Base-by-base conservation (phyloP, 352 stramenopile genomes). In the Phytopythium sindhum region DNA sequence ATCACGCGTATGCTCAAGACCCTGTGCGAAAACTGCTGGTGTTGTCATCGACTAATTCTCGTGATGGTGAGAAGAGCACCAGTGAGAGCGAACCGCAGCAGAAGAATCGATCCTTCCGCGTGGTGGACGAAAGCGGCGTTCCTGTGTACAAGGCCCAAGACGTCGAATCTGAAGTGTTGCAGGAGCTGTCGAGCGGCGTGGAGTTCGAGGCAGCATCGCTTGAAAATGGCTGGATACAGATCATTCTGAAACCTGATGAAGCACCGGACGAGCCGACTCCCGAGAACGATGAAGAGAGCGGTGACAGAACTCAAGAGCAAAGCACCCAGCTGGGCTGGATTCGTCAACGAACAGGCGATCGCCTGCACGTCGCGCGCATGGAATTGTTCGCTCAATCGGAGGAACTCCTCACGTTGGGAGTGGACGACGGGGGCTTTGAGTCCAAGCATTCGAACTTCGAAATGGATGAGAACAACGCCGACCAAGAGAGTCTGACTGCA, bases 391-490 rank as follows among this genome's bases (percentile, higher is more conserved):
- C 67, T 23, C 62, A 69, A 14, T 69, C 78, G 35, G 83, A 92
- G 61, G 80, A 90, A 63, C 68, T 89, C 2, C 65, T 91, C 39
- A 78, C 84, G 2, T 35, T 92, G 5, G 80, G 78, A 10, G 63
- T 94, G 44, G 83, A 92, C 52, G 83, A 92, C 42, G 37, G 33
- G 1, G 65, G 58, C 19, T 65, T 79, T 29, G 61, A 81, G n/a
- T 57, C 33, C n/a, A 61, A 47, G 23, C 61, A 84, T 56, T 74
- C 71, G 0, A 71, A 68, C 31, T 61, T 89, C 9, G 69, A 88
- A 48, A 84, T 94, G 60, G 77, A 90, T 39, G 72, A 86, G 45
- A 78, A 65, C 56, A 90, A 92, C 44, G 58, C 69, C 2, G 80
- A 91, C 39, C 68, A 86, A 42, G 77, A 83, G n/a, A 63, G 61